These are phyloP conservation scores for Lasiodiplodia gonubiensis DNA, from an alignment of 2,329 filamentous ascomycete genomes.

Conservation along the genomic window DNA sequence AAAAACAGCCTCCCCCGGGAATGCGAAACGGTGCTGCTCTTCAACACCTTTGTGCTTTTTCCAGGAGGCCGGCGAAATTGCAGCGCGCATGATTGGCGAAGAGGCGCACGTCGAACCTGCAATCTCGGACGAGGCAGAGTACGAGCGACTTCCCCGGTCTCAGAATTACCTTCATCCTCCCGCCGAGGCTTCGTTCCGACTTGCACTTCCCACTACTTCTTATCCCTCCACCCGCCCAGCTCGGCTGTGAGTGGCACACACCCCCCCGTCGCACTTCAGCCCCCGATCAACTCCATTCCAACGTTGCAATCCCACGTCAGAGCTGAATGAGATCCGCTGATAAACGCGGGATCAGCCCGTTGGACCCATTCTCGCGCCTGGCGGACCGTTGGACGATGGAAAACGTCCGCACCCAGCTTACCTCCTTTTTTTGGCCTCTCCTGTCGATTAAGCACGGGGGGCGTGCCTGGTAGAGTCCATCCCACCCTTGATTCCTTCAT, in stretches of 20 bases:
- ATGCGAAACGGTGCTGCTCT: constrained; percentile 13
- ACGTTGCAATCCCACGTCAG: constrained; percentile 25
- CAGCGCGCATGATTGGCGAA: constrained; percentile 22
- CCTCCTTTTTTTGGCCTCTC: constrained; percentile 6
- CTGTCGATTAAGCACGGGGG: constrained; percentile 4
- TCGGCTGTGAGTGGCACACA: not conserved
- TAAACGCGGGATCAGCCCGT: constrained; percentile 24
- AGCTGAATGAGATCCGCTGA: constrained; percentile 22
- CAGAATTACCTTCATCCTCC: constrained; percentile 9
- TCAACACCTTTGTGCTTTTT: constrained; percentile 9
- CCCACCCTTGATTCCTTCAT: constrained; percentile 26
- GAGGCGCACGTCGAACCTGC: constrained; percentile 3
- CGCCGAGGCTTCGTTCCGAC: constrained; percentile 3
- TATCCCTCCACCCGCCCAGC: not conserved
- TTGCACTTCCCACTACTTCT: constrained; percentile 4
- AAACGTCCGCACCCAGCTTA: not conserved
- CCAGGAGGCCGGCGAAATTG: constrained; percentile 14
- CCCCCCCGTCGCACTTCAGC: constrained; percentile 14
- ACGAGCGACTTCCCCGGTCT: constrained; percentile 15
- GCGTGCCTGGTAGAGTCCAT: constrained; percentile 6
- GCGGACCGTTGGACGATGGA: constrained; percentile 14
- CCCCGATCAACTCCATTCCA: constrained; percentile 20
- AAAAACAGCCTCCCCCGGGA: constrained; percentile 1
- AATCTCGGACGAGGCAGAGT: constrained; percentile 26
- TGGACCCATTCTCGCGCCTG: constrained; percentile 24